A percentile compares a stretch with the other conserved stretches of the same genome.
phyloP scores from a whole-genome alignment of 352 stramenopile genomes.

The Hyaloperonospora arabidopsidis region DNA sequence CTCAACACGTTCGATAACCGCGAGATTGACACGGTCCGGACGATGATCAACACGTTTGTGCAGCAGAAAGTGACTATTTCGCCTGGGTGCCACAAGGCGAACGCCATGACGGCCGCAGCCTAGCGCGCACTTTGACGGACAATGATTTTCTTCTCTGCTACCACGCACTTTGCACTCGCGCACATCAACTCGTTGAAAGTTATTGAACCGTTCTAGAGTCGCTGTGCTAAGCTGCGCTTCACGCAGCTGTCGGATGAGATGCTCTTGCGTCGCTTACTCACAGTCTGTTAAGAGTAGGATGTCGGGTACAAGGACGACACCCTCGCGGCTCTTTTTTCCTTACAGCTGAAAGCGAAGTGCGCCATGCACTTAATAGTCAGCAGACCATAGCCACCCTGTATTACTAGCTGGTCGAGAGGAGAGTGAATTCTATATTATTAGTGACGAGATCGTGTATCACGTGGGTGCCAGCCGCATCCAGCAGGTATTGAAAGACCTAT shows the following conservation, averaged over 20 bases:
- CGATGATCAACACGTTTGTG: constrained; percentile 99
- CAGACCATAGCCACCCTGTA: constrained; percentile 95
- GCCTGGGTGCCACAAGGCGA: constrained; percentile 90
- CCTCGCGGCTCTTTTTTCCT: constrained; percentile 97
- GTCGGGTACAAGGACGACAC: constrained; percentile 85
- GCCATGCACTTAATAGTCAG: constrained; percentile 98
- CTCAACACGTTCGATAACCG: constrained; percentile 97
- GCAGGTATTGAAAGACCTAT: constrained; percentile 60
- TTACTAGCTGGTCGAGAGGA: too few species aligned
- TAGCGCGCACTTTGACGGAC: constrained; percentile 96
- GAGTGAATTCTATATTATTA: constrained; percentile 92
- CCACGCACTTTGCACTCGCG: constrained; percentile 96
- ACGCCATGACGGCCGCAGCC: constrained; percentile 95
- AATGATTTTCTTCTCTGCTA: constrained; percentile 98
- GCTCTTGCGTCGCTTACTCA: constrained; percentile 88
- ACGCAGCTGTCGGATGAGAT: constrained; percentile 93
- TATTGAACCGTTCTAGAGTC: constrained; percentile 98
- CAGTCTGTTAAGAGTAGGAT: constrained; percentile 90
- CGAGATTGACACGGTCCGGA: constrained; percentile 84
- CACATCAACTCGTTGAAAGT: constrained; percentile 99
- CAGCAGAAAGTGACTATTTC: constrained; percentile 95
- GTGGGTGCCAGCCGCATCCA: constrained; percentile 94
- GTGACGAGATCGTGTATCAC: constrained; percentile 93
- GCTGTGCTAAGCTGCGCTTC: constrained; percentile 97
- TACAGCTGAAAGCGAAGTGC: constrained; percentile 98